These are phyloP conservation scores for Adansonia grandidieri DNA, from an alignment of 441 rosid genomes.

Conservation along the genomic window DNA sequence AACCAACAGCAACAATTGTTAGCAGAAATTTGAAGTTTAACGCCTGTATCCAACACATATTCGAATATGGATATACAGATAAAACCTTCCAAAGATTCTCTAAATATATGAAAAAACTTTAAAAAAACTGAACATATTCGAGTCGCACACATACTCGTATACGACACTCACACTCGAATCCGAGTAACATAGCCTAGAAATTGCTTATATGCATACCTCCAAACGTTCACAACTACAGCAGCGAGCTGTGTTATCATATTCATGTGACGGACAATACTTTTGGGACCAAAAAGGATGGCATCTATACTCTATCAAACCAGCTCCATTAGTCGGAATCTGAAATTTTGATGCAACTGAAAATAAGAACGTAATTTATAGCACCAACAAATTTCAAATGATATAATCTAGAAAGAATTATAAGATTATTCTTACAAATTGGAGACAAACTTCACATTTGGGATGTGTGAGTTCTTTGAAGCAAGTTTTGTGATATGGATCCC, in stretches of 20 bases:
- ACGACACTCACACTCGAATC: too few species aligned
- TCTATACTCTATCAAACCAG: constrained; percentile 86
- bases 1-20: neutral
- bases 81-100: too few species aligned
- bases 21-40: neutral
- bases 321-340: constrained; percentile 83
- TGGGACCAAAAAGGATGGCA: constrained; percentile 97
- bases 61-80: neutral
- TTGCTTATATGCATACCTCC: constrained; percentile 56
- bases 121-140: too few species aligned
- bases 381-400: neutral
- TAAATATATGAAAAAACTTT: too few species aligned
- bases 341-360: neutral
- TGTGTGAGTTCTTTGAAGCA: constrained; percentile 88
- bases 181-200: too few species aligned
- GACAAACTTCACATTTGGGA: constrained; percentile 94
- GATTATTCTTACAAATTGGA: constrained; percentile 69
- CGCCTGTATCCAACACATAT: neutral
- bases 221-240: constrained; percentile 95
- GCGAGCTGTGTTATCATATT: constrained; percentile 74
- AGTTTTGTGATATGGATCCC: constrained; percentile 74
- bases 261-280: constrained; percentile 89
- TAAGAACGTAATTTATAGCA: neutral
- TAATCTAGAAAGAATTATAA: neutral
- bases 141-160: too few species aligned